Base-by-base conservation (phyloP, 2,329 filamentous ascomycete species). In the Colletotrichum chlorophyti region DNA sequence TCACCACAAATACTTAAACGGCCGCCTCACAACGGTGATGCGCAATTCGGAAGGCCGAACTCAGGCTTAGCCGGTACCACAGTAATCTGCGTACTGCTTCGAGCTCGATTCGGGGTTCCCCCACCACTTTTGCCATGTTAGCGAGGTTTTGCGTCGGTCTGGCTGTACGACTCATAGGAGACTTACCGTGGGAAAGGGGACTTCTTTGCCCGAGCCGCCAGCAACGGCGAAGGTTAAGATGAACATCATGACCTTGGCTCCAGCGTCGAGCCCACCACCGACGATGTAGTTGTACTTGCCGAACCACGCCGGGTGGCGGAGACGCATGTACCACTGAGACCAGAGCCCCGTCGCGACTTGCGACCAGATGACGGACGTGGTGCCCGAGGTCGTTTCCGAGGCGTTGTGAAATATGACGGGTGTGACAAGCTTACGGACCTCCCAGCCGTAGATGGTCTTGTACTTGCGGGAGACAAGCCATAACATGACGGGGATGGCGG, bases 311-410 rank as follows among this genome's bases (percentile, higher is more conserved):
- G 65, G 65, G 38, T 65, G 43, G 12, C 63, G 61, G 11, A 64
- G 61, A 3, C 70, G 66, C 19, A 71, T 45, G 42, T 65, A 71
- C 38, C 64, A 68, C 57, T 71, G 69, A 4, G 64, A 64, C 26
- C 71, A 67, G 55, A 74, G 69, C 7, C 74, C 74, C 21, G 72
- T 58, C n/a, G 62, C 57, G 47, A 74, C 73, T 17, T 58, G 48
- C 1, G 58, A 61, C 53, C 58, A 61, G 12, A 61, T 51, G 8
- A 61, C 58, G 1, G 58, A 61, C 10, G 58, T 53, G 6, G 58
- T 61, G n/a, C 58, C 58, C 6, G 58, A 58, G 4, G 58, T 61
- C 1, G 58, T 61, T 15, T 61, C 58, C 0, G 53, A 58, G 3
- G 53, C 58, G 35, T 61, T 58, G 42, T 61, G 58, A 23, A 61